These are phyloP conservation scores for Termitomyces eurrhizus DNA, from an alignment of 768 basidiomycete species.

Conservation along the genomic window DNA sequence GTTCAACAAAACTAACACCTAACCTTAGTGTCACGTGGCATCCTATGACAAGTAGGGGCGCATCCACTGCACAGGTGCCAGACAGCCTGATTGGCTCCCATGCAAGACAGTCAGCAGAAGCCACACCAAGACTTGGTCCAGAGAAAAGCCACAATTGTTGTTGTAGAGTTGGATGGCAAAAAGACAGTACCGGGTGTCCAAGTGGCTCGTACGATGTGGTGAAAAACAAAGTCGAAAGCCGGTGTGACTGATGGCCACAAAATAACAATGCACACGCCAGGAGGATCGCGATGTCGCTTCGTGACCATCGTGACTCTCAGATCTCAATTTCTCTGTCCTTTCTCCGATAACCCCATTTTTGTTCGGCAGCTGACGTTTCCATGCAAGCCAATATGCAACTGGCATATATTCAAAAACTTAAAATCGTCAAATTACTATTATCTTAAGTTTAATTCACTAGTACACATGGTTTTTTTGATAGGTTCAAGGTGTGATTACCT, in stretches of 20 bases:
- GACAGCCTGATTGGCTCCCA: not conserved
- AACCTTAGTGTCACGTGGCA: constrained; percentile 35
- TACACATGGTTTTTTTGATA: not conserved
- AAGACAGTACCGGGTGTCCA: not conserved
- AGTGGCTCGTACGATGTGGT: constrained; percentile 14
- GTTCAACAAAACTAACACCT: constrained; percentile 30
- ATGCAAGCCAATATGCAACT: not conserved
- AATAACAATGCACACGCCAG: constrained; percentile 12
- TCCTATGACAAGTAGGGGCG: constrained; percentile 2
- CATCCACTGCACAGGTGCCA: not conserved
- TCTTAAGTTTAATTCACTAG: not conserved
- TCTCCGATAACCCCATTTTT: constrained; percentile 9
- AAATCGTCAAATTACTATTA: not conserved
- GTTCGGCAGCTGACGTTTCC: not conserved
- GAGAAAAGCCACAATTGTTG: not conserved
- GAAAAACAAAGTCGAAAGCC: constrained; percentile 17
- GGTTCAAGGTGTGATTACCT: not conserved
- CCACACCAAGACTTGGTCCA: not conserved
- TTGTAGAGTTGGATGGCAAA: not conserved
- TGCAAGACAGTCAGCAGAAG: constrained; percentile 1
- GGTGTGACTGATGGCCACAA: constrained; percentile 22
- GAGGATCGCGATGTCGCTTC: constrained; percentile 10
- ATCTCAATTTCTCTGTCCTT: constrained; percentile 9
- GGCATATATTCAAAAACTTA: not conserved
- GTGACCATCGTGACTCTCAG: constrained; percentile 18